Evolutionary conservation across 257 asterid species (phyloP), one percentile per base, ranked within the genome.

Genomic region (Cordia subcordata): DNA sequence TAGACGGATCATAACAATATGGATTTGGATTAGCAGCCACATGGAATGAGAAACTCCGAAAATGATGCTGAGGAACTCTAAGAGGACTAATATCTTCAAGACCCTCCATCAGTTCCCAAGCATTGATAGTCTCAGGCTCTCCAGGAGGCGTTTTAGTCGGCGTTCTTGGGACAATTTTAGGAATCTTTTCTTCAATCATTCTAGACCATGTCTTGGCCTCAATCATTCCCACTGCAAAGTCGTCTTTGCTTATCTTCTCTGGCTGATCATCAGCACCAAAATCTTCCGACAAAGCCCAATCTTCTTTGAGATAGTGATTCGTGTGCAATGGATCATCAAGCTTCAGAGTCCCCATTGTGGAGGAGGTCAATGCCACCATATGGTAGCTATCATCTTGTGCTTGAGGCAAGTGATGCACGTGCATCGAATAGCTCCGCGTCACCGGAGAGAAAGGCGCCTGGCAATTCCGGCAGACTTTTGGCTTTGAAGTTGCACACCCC

Each of bases 91-190:
- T 19, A 23, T 86, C 97, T 23, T 89, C 95, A 4, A 93, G 86
- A 2, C 96, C 99, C 69, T 83, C 92, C 97, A 89, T 89, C 74
- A 93, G 62, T 55, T 93, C 97, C 90, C 94, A 86, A n/a, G 85
- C 86, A 64, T 93, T 77, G 74, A 93, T 87, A 46, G 55, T 79
- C 77, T 89, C 96, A 15, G 94, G 94, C 74, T 93, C 97, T 0
- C 94, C 96, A 1, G 95, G 90, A n/a, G 94, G 88, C 35, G 95
- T 86, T 44, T 60, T 63, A 42, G 62, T 37, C 20, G 94, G 94
- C 4, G 95, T 91, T 55, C 57, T 79, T 13, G 97, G 94, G 64
- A 60, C 19, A 3, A 76, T 17, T 72, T 84, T 90, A 0, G 90
- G 96, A 69, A 87, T 87, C 75, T 75, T 90, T 49, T 74, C 85